Base-by-base conservation (phyloP, 2,329 filamentous ascomycete genomes). In the Colletotrichum gigasporum region DNA sequence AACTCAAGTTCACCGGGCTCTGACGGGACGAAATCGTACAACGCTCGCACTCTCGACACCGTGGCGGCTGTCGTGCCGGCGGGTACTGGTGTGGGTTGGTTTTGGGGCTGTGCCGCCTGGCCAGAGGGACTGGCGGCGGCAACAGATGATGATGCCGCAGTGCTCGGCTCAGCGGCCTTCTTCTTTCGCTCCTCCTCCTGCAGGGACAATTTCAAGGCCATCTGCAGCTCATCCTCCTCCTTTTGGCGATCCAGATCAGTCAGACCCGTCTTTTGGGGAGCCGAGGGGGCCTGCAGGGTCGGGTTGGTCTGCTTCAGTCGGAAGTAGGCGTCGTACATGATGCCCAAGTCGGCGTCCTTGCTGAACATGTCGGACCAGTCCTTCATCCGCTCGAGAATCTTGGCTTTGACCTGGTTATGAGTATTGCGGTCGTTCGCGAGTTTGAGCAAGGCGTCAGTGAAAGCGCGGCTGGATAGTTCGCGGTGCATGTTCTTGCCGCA, bases 291-390 rank as follows among this genome's bases (percentile, higher is more conserved):
- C 68, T 97, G 93, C 56, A 99, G 81, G 69, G 93, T 95, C 3
- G 96, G 96, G 80, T 99, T 95, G 86, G 78, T 80, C 77, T 83
- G 82, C 83, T 97, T 96, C 67, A 98, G 83, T 75, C 91, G 93
- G 80, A 90, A 90, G 78, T 95, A 98, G 63, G 95, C 94, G 74
- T 97, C 93, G 76, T 94, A 91, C 96, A 99, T 99, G 75, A 99
- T 97, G 16, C 96, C 96, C 65, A 99, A 86, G 75, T 97, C 95
- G 10, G 94, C 87, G 74, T 97, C 93, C 65, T 87, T 90, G 71
- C 88, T 87, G 76, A 98, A 98, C 92, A 97, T 97, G 72, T 96
- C 92, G 61, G 91, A 90, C 96, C 96, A 99, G 69, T 95, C 93
- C 76, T 92, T 90, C 93, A 98, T 98, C 70, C 94, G 90, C 83